A percentile compares a stretch with the other conserved stretches of the same genome.
Evolutionary conservation across 495 filamentous ascomycete genomes (phyloP).

Genomic region (Penicillium chermesinum): DNA sequence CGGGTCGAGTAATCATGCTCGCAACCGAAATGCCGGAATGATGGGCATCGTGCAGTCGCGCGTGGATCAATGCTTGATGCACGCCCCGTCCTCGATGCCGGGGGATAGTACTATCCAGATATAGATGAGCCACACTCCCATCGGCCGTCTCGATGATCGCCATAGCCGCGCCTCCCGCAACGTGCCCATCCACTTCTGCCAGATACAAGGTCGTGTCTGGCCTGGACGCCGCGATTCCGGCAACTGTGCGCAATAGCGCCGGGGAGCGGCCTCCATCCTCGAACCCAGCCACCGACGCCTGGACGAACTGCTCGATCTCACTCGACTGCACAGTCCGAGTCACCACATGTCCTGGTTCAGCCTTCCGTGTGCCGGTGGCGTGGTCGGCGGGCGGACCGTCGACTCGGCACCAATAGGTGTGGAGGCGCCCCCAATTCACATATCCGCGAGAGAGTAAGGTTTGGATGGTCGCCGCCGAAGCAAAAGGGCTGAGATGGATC

Average conservation of each 20-base stretch:
- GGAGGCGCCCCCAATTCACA: constrained; percentile 2
- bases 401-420: constrained; percentile 7
- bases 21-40: constrained; percentile 1
- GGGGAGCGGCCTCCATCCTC: constrained; percentile 7
- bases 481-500: constrained; percentile 13
- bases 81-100: constrained; percentile 12
- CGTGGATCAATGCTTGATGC: constrained; percentile 9
- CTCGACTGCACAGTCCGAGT: not conserved
- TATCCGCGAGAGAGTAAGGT: constrained; percentile 6
- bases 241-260: constrained; percentile 6
- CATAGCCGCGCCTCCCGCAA: constrained; percentile 12
- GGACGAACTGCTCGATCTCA: constrained; percentile 9
- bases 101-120: constrained; percentile 9
- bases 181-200: constrained; percentile 1
- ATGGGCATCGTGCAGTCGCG: constrained; percentile 5
- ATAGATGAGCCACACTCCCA: constrained; percentile 8
- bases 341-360: not conserved
- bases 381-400: not conserved
- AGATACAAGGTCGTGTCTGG: constrained; percentile 9
- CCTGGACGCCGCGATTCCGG: constrained; percentile 8
- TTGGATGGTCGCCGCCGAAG: not conserved
- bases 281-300: constrained; percentile 10
- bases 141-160: constrained; percentile 5
- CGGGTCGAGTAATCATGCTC: constrained; percentile 8
- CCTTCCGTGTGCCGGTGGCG: not conserved